Evolutionary conservation across 2,329 filamentous ascomycete species (phyloP).

Genomic region (Chaetomium olivaceum): DNA sequence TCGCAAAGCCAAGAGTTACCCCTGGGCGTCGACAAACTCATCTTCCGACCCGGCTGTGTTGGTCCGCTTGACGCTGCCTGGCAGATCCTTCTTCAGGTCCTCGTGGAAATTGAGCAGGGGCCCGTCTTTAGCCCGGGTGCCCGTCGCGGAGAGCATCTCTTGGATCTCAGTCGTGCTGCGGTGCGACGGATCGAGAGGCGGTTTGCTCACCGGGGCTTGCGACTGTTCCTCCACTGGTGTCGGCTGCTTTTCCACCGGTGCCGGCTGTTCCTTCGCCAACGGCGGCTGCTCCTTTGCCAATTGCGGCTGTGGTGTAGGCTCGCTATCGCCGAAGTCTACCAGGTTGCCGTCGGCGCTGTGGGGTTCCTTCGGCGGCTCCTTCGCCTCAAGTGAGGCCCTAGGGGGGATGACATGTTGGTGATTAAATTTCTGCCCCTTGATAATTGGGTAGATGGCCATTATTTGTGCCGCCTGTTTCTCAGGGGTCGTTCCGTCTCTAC

Average conservation of each 20-base stretch:
- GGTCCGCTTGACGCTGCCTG: slow-evolving; percentile 38
- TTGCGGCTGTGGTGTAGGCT: slow-evolving; percentile 4
- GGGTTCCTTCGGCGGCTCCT: slow-evolving; percentile 24
- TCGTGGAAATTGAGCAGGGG: slow-evolving; percentile 58
- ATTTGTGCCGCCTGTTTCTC: slow-evolving; percentile 78
- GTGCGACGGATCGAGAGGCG: slow-evolving; percentile 29
- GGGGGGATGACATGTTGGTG: slow-evolving; percentile 59
- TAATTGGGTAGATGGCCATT: slow-evolving; percentile 78
- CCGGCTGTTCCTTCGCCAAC: background rate
- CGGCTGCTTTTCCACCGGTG: no score
- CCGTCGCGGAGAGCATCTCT: slow-evolving; percentile 49
- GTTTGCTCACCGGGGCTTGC: slow-evolving; percentile 14
- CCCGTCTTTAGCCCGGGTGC: slow-evolving; percentile 47
- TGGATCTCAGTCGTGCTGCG: slow-evolving; percentile 44
- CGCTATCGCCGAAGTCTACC: slow-evolving; percentile 58
- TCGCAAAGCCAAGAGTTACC: slow-evolving; percentile 13
- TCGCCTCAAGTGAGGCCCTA: slow-evolving; percentile 36
- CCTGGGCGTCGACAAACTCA: slow-evolving; percentile 44
- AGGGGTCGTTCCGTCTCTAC: slow-evolving; percentile 63
- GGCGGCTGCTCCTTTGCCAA: background rate
- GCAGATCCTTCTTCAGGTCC: slow-evolving; percentile 55
- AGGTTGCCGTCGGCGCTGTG: slow-evolving; percentile 44
- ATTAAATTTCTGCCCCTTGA: slow-evolving; percentile 69
- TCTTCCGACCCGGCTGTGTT: slow-evolving; percentile 43
- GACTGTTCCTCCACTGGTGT: background rate